A percentile compares a stretch with the other conserved stretches of the same genome.
Conservation (phyloP, 768 basidiomycete species). For the Scleroderma citrinum region DNA sequence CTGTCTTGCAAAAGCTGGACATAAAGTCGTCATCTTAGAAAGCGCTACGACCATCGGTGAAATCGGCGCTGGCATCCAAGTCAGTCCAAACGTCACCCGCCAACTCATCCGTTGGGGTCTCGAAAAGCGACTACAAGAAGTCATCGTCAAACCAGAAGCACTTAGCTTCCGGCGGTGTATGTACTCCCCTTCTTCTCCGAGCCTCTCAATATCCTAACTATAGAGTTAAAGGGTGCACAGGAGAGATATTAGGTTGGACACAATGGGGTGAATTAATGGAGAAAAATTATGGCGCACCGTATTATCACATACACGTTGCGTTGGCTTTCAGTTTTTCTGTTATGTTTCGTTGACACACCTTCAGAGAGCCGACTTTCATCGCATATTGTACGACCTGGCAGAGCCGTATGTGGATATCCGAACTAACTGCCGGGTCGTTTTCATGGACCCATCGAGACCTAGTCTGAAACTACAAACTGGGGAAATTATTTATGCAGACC, state of each 20-base stretch:
- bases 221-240: conserved; percentile 21
- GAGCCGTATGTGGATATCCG: conserved; percentile 32
- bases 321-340: neutral
- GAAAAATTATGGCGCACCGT: conserved; percentile 28
- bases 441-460: conserved; percentile 28
- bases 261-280: conserved; percentile 31
- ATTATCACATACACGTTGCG: conserved; percentile 30
- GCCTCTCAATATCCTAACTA: neutral
- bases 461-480: conserved; percentile 38
- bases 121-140: conserved; percentile 31
- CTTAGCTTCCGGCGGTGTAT: conserved; percentile 40
- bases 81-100: conserved; percentile 37
- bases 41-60: conserved; percentile 34
- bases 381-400: conserved; percentile 32
- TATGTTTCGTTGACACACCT: neutral
- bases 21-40: conserved; percentile 45
- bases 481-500: conserved; percentile 36
- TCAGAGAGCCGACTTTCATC: conserved; percentile 44
- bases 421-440: conserved; percentile 31
- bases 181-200: neutral
- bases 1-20: conserved; percentile 40
- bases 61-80: conserved; percentile 49
- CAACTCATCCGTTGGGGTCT: conserved; percentile 49
- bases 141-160: conserved; percentile 34
- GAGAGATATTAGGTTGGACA: conserved; percentile 33